A percentile compares a stretch with the other conserved stretches of the same genome.
phyloP scores from a whole-genome alignment of 306 rosid species.

The Casuarina glauca region DNA sequence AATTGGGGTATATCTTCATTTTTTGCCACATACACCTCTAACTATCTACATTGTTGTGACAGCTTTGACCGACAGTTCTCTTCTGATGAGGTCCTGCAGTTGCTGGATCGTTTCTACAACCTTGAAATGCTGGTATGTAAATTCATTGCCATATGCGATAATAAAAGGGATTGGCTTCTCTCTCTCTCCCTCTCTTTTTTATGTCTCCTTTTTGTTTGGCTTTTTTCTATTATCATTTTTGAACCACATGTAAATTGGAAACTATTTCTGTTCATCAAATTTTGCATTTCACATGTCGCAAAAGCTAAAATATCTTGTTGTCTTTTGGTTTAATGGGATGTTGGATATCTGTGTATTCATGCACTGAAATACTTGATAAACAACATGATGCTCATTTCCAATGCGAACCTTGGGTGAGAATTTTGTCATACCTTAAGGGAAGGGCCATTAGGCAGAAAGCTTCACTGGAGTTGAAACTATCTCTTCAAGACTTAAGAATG shows the following conservation, averaged over 20 bases:
- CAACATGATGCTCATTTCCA: background rate
- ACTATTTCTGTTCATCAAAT: background rate
- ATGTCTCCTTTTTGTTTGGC: background rate
- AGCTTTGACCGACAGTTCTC: conserved; percentile 85
- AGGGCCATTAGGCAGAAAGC: background rate
- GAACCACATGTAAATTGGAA: background rate
- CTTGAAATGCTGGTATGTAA: conserved; percentile 83
- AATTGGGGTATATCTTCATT: conserved; percentile 6
- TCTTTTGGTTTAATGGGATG: background rate
- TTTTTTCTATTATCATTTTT: background rate
- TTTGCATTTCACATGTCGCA: background rate
- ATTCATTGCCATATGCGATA: background rate
- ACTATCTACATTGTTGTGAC: conserved; percentile 28
- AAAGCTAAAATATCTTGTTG: background rate
- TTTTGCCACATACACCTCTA: conserved; percentile 18
- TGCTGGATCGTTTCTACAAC: conserved; percentile 95
- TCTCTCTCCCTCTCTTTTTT: background rate
- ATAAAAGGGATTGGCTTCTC: background rate
- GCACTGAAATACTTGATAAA: background rate
- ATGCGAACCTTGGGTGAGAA: background rate
- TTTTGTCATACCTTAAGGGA: background rate
- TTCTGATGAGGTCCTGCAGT: conserved; percentile 85
- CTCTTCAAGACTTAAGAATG: background rate
- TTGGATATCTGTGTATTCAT: background rate
- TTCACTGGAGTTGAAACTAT: no score